These are phyloP conservation scores for grape (Vitis vinifera) DNA, from an alignment of 164 flowering plant genomes.

Conservation along the genomic window DNA sequence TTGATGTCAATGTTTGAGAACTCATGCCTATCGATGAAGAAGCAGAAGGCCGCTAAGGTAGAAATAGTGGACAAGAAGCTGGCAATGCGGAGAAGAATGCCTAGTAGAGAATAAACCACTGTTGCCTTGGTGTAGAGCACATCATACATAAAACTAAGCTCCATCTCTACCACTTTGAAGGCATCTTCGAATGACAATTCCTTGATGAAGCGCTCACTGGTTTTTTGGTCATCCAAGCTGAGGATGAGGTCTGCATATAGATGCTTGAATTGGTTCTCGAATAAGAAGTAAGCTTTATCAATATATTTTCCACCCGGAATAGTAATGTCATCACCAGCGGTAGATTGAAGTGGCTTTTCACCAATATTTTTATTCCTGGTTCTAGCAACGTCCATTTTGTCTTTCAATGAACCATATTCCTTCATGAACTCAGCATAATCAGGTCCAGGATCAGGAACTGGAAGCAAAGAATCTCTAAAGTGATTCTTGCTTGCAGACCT, in stretches of 20 bases:
- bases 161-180: conserved; percentile 2
- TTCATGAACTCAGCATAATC: not conserved
- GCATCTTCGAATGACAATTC: not conserved
- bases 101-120: not conserved
- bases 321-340: too few relatives aligned
- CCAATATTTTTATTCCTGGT: too few relatives aligned
- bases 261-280: not conserved
- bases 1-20: not conserved
- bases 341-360: too few relatives aligned
- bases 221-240: not conserved
- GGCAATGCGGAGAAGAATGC: conserved; percentile 3
- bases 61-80: conserved; percentile 1
- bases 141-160: conserved; percentile 6
- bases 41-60: not conserved
- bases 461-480: not conserved
- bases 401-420: too few relatives aligned
- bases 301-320: not conserved
- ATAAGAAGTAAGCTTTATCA: conserved; percentile 5
- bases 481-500: conserved; percentile 2
- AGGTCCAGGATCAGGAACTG: not conserved
- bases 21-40: not conserved
- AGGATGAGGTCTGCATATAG: conserved; percentile 6
- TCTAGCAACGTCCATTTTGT: too few relatives aligned
- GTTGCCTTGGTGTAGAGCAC: conserved; percentile 6
- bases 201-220: not conserved